A percentile compares a stretch with the other conserved stretches of the same genome.
These are phyloP conservation scores for Astragalus glycyphyllos DNA, from an alignment of 306 rosid genomes.

Conservation along the genomic window DNA sequence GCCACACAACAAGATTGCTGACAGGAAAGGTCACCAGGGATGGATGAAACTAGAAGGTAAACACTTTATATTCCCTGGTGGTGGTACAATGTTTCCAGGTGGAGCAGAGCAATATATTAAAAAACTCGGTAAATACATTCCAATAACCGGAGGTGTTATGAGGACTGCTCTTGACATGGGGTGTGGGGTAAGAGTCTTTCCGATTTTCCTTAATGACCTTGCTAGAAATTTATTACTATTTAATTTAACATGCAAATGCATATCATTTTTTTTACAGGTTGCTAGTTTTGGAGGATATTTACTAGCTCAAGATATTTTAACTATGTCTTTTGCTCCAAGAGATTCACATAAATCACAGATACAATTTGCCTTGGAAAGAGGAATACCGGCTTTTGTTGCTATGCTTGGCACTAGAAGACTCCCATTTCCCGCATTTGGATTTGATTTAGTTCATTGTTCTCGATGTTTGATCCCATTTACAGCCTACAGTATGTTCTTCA, in stretches of 20 bases:
- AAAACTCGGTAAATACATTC: constrained; percentile 90
- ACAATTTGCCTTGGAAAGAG: constrained; percentile 97
- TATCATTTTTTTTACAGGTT: constrained; percentile 60
- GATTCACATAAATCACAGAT: constrained; percentile 98
- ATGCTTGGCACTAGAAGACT: constrained; percentile 98
- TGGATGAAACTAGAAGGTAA: constrained; percentile 96
- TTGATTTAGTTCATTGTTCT: constrained; percentile 93
- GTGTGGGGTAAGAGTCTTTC: constrained; percentile 75
- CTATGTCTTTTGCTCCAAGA: constrained; percentile 96
- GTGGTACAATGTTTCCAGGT: constrained; percentile 98
- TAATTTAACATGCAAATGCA: constrained; percentile 28
- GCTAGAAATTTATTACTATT: constrained; percentile 1
- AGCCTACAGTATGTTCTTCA: constrained; percentile 80
- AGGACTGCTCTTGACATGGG: constrained; percentile 99
- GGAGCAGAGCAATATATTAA: constrained; percentile 92
- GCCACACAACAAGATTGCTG: constrained; percentile 96
- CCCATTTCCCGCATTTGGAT: constrained; percentile 88
- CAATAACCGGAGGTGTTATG: constrained; percentile 66
- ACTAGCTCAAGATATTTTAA: constrained; percentile 68
- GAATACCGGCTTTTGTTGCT: constrained; percentile 93
- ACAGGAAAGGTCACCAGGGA: constrained; percentile 98
- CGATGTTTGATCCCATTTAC: constrained; percentile 95
- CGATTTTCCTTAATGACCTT: constrained; percentile 23
- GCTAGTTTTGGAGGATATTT: constrained; percentile 97
- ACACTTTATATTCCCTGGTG: constrained; percentile 93